Evolutionary conservation across 1,139 yeast species (phyloP).

Genomic region (Saccharomycopsis crataegensis): DNA sequence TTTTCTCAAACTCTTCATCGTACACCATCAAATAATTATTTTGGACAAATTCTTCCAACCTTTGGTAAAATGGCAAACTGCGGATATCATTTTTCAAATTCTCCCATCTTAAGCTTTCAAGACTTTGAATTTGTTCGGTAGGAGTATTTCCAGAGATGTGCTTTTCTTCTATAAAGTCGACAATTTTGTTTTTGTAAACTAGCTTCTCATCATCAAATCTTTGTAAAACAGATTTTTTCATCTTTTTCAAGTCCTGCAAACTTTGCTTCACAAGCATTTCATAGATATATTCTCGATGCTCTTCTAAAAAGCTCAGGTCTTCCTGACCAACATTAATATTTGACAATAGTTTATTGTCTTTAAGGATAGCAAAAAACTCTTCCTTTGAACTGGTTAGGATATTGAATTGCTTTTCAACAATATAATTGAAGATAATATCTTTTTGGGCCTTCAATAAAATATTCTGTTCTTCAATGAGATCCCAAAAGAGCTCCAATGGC

Average conservation of each 20-base stretch:
- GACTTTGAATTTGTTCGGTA: not conserved
- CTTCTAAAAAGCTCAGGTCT: conserved; percentile 2
- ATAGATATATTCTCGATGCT: conserved; percentile 8
- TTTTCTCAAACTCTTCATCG: conserved; percentile 7
- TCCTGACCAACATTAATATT: not conserved
- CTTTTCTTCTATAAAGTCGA: not conserved
- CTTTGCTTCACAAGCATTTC: conserved; percentile 12
- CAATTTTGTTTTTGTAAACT: conserved; percentile 1
- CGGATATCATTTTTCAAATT: not conserved
- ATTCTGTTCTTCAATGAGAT: conserved; percentile 56
- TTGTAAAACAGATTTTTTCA: not conserved
- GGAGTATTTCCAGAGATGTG: conserved; percentile 6
- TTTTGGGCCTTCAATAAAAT: conserved; percentile 50
- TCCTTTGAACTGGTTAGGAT: conserved; percentile 7
- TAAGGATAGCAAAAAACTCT: conserved; percentile 8
- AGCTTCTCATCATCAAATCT: conserved; percentile 5
- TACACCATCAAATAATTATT: conserved; percentile 6
- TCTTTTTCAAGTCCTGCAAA: conserved; percentile 12
- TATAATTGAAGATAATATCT: conserved; percentile 48
- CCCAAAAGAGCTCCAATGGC: conserved; percentile 75
- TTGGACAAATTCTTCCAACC: conserved; percentile 1
- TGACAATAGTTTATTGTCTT: not conserved
- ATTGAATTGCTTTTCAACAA: conserved; percentile 27
- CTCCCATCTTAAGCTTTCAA: conserved; percentile 10
- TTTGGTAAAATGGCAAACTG: conserved; percentile 1